Evolutionary conservation across 352 stramenopile genomes (phyloP), one percentile per base, ranked within the genome.

Genomic region (Thalassiosira oceanica): DNA sequence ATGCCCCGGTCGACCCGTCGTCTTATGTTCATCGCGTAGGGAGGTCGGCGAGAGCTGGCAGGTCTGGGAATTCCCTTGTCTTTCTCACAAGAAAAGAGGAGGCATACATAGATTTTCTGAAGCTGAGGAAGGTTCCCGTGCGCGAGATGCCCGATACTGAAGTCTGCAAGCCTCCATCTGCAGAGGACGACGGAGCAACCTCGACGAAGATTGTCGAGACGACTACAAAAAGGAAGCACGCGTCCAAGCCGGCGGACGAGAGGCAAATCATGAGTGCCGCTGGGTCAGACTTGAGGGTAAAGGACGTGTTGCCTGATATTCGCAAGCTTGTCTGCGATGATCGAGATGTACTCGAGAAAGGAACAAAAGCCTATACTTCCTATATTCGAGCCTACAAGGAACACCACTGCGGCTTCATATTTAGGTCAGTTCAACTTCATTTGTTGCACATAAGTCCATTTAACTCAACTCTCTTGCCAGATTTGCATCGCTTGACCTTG

Each of bases 351-450:
- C 85, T 99, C 4, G 97, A 99, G 71, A 98, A 98, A 61, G 96
- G 96, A 26, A 99, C 96, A 0, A 98, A 96, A 60, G 97, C 96
- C 10, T 99, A 98, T 73, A 98, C 98, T 35, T 95, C 95, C 11
- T 99, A 98, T 75, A 93, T 99, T 67, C 89, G 96, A 16, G 97
- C 95, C 15, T 99, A 99, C 89, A 98, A 98, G 74, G 96, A 99
- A 65, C 95, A 99, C 86, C 89, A 98, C 70, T 98, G 94, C 33
- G 68, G 97, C 50, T 98, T 98, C 79, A 98, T 99, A 50, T 98
- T 99, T 71, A 91, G 95, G 29, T 90, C 69, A 64, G 80, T 82
- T 48, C 16, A 20, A 45, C 26, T 2, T 65, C 35, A 10, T 42
- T 65, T 65, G 21, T 36, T 49, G 27, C 11, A 13, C 26, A 28